These are phyloP conservation scores for Torulaspora maleeae DNA, from an alignment of 805 yeast genomes.

Conservation along the genomic window DNA sequence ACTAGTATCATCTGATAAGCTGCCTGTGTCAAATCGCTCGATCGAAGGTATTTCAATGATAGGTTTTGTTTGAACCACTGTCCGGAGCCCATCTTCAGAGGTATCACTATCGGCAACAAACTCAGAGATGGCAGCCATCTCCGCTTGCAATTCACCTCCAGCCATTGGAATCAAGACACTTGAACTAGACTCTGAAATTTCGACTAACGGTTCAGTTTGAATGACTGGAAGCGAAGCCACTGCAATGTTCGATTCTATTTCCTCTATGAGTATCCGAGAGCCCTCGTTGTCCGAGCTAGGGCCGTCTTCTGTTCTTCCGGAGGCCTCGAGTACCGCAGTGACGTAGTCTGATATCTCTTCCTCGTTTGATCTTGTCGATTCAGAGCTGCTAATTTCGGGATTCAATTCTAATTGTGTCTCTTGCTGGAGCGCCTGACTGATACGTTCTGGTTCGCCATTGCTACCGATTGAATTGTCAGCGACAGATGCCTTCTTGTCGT, in stretches of 20 bases:
- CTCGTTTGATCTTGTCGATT: neutral
- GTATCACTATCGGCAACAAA: neutral
- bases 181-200: neutral
- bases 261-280: conserved; percentile 2
- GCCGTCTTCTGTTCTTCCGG: conserved; percentile 1
- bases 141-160: neutral
- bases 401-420: neutral
- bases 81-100: neutral
- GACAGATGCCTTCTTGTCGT: neutral
- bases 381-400: neutral
- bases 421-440: neutral
- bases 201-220: conserved; percentile 8
- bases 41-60: conserved; percentile 2
- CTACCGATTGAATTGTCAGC: neutral
- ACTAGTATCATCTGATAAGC: too few relatives aligned
- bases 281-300: neutral
- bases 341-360: conserved; percentile 6
- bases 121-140: neutral
- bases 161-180: neutral
- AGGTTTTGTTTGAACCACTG: conserved; percentile 3
- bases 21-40: neutral
- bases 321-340: conserved; percentile 5
- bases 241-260: neutral
- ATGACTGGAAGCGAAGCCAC: neutral
- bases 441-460: neutral